Base-by-base conservation (phyloP, 2,329 filamentous ascomycete species). In the Botrytis elliptica region DNA sequence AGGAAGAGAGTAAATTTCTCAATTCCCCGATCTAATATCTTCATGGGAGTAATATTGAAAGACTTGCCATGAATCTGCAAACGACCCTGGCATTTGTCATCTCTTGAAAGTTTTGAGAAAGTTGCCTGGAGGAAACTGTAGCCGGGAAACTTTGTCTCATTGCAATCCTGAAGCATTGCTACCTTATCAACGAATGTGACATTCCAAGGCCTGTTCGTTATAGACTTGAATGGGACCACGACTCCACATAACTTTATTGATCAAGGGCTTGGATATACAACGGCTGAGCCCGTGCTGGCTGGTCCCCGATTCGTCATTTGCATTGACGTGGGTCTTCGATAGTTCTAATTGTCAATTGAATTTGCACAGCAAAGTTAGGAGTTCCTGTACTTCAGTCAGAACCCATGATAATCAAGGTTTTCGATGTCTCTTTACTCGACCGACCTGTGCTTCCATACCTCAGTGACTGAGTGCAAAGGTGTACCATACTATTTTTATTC, bases 201-300 rank as follows among this genome's bases (percentile, higher is more conserved):
- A 40, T 20, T 42, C 3, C 42, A 49, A 33, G 29, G 10, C 22
- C n/a, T 64, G 40, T 46, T 65, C 6, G 42, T 44, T 65, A 49
- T n/a, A 40, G 33, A 40, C 22, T 20, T 14, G 63, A 66, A 49
- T 36, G 33, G 29, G 29, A 49, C 29, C 44, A 36, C 40, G 29
- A 52, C 44, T 67, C 64, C 64, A 67, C 44, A 67, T 25, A 7
- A 49, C 20, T 36, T 49, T 42, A 40, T 42, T 63, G 36, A 52
- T 63, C 60, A 42, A n/a, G 36, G 36, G 60, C 42, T 66, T 49
- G 63, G 12, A 66, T n/a, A 49, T 38, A 52, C 14, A 66, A 67
- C 36, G 65, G 65, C 65, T 55, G 65, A 55, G 25, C 46, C 36
- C 65, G 44, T 46, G 36, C n/a, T 42, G 36, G 14, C 38, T 29